A percentile compares a stretch with the other conserved stretches of the same genome.
Evolutionary conservation across 192 early-diverging fungal genomes (phyloP).

Genomic region (Cladochytrium replicatum): DNA sequence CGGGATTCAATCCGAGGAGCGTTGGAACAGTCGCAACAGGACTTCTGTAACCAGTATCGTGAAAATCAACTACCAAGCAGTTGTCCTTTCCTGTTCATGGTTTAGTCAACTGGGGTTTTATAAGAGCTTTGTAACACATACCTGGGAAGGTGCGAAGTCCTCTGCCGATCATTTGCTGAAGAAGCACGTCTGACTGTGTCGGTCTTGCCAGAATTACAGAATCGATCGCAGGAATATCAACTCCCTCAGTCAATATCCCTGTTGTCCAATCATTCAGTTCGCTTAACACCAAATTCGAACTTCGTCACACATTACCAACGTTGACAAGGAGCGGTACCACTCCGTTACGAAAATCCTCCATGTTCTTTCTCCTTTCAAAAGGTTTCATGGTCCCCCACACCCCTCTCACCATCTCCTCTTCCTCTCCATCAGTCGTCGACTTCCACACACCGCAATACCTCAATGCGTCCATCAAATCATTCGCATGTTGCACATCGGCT

Average conservation of each 20-base stretch:
- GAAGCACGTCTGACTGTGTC: conserved; percentile 70
- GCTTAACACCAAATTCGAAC: background rate
- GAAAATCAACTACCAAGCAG: conserved; percentile 80
- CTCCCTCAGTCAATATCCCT: conserved; percentile 54
- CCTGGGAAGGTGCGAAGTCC: conserved; percentile 55
- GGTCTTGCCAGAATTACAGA: conserved; percentile 80
- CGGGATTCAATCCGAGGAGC: conserved; percentile 65
- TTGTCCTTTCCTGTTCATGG: conserved; percentile 52
- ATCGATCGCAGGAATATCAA: conserved; percentile 84
- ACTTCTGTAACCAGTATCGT: conserved; percentile 43
- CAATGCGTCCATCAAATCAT: conserved; percentile 47
- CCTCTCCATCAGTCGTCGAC: too few relatives aligned
- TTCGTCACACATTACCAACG: conserved; percentile 49
- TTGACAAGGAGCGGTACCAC: conserved; percentile 74
- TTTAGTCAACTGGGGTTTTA: background rate
- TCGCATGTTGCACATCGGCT: conserved; percentile 68
- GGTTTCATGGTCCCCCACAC: conserved; percentile 44
- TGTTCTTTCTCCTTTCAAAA: conserved; percentile 38
- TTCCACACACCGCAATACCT: conserved; percentile 24
- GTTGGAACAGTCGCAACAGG: conserved; percentile 63
- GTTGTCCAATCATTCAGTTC: background rate
- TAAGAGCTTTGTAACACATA: background rate
- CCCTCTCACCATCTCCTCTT: conserved; percentile 23
- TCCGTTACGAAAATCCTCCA: conserved; percentile 52
- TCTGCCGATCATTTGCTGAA: conserved; percentile 94